Base-by-base conservation (phyloP, 805 yeast species). In the Lachancea meyersii region DNA sequence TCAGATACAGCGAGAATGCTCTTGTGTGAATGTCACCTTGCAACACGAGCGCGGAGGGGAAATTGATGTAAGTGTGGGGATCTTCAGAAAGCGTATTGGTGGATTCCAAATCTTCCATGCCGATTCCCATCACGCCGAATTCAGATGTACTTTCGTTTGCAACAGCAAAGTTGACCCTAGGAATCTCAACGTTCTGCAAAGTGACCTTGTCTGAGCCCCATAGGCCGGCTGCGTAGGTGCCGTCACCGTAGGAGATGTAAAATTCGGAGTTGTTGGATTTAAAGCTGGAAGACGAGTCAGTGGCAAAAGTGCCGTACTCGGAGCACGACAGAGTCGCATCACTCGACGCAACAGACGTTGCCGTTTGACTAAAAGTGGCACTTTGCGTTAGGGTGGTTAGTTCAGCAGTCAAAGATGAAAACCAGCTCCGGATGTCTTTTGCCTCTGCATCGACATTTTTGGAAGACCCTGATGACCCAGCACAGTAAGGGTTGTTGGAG, bases 61-160 rank as follows among this genome's bases (percentile, higher is more conserved):
- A 64, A 60, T 86, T 86, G 42, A 73, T 70, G 61, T 86, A 86
- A 14, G 62, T 62, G 51, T 72, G 73, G 14, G 56, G 45, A 13
- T 40, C 28, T 10, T 50, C 14, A 3, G 45, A 32, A 2, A 40
- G 22, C 1, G 72, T 55, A 47, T 68, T 67, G 1, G 91, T 82
- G 3, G 76, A 69, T 61, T 88, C 95, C 42, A 84, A 69, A 11
- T 79, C 83, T 4, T 76, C 64, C 39, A 83, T 68, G 9, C 93
- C 91, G 48, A 85, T 76, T 21, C 89, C 88, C 32, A 85, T 62
- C 20, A 86, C 91, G 43, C 94, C 91, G 35, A 63, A 63, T 7
- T 77, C 60, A 3, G 89, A 78, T 47, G 78, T 76, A 1, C 86
- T 75, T 27, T 62, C 60, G 55, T 77, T 77, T 2, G 85, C 94